Evolutionary conservation across 345 rosid genomes (phyloP).

Genomic region (Abelmoschus esculentus): DNA sequence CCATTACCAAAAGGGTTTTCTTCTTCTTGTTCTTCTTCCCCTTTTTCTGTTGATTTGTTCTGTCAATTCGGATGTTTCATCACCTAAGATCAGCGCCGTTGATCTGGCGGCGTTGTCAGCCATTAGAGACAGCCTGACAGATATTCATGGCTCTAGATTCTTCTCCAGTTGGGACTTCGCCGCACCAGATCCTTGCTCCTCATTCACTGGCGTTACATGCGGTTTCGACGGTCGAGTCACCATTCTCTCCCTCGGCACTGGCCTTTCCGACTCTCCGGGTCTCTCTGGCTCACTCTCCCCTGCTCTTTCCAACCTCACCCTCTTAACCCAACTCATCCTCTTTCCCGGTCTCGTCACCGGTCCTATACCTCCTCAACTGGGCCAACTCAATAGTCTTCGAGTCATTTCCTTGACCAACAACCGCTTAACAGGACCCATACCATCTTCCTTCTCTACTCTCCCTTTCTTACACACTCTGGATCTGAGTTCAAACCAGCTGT

Average conservation of each 20-base stretch:
- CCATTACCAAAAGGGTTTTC: too few species aligned
- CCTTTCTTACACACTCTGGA: conserved; percentile 62
- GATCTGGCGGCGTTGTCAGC: conserved; percentile 38
- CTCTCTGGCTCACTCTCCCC: conserved; percentile 73
- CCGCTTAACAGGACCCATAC: conserved; percentile 71
- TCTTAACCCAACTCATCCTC: conserved; percentile 61
- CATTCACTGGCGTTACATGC: conserved; percentile 54
- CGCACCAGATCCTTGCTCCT: conserved; percentile 42
- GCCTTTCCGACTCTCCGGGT: conserved; percentile 36
- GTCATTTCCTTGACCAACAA: conserved; percentile 66
- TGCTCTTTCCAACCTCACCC: conserved; percentile 46
- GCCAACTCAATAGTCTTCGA: conserved; percentile 43
- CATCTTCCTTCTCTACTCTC: conserved; percentile 40
- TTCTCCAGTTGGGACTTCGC: conserved; percentile 52
- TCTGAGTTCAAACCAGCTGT: conserved; percentile 60
- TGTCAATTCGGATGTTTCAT: not conserved
- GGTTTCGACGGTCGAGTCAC: conserved; percentile 24
- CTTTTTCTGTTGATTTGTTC: not conserved
- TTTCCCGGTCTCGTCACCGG: conserved; percentile 82
- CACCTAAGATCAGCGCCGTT: conserved; percentile 10
- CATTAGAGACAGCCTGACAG: conserved; percentile 43
- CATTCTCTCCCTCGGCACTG: conserved; percentile 43
- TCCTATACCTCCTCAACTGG: conserved; percentile 54
- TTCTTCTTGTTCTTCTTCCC: not conserved
- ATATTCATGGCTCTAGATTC: conserved; percentile 40